Conservation (phyloP, 805 yeast genomes). For the Deakozyma indianensis region DNA sequence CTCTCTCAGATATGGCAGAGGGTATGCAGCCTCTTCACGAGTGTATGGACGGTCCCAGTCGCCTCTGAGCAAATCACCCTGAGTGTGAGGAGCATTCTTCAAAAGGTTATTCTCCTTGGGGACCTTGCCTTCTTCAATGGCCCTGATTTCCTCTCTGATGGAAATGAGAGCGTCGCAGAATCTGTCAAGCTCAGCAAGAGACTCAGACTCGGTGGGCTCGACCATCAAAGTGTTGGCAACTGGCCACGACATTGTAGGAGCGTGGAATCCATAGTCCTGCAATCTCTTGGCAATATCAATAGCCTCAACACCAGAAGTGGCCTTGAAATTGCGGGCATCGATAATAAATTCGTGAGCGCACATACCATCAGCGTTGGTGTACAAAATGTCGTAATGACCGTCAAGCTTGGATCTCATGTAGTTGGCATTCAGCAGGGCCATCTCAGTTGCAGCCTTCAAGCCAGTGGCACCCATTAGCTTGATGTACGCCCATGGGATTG, state of each 20-base stretch:
- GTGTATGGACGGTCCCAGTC: constrained; percentile 90
- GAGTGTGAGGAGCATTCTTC: constrained; percentile 86
- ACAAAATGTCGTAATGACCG: constrained; percentile 60
- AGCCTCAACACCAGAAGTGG: constrained; percentile 67
- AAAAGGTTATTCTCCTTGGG: constrained; percentile 47
- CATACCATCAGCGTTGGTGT: constrained; percentile 49
- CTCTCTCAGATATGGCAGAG: constrained; percentile 55
- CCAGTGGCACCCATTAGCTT: constrained; percentile 84
- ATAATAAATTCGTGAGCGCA: constrained; percentile 96
- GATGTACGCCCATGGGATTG: constrained; percentile 89
- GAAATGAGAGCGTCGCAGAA: constrained; percentile 78
- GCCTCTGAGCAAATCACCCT: constrained; percentile 52
- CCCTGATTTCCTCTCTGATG: constrained; percentile 70
- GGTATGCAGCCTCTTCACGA: constrained; percentile 87
- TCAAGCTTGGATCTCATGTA: constrained; percentile 77
- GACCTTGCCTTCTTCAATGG: constrained; percentile 49
- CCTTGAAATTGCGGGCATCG: constrained; percentile 76
- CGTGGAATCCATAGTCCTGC: constrained; percentile 97
- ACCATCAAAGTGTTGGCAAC: constrained; percentile 95
- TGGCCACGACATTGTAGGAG: constrained; percentile 98
- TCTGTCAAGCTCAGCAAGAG: constrained; percentile 74
- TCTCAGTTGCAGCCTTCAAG: constrained; percentile 70
- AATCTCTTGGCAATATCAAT: constrained; percentile 93
- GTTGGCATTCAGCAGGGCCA: constrained; percentile 91
- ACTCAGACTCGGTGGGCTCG: constrained; percentile 95